These are phyloP conservation scores for Nemania serpens DNA, from an alignment of 2,329 filamentous ascomycete genomes.

Conservation along the genomic window DNA sequence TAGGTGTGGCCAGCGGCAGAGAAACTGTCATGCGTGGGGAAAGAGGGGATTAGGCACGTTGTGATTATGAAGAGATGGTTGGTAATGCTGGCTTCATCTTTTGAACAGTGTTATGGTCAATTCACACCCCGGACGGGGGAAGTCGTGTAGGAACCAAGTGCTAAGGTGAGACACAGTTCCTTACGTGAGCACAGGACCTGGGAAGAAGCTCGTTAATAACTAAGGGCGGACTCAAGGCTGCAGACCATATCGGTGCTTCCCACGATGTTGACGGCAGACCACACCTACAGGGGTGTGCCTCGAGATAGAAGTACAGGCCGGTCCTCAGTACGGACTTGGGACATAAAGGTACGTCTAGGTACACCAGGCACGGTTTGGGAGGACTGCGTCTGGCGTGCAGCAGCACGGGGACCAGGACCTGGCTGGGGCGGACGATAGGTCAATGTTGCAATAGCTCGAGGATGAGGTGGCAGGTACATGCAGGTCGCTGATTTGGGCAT, in stretches of 20 bases:
- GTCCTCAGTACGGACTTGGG: slow-evolving; percentile 42
- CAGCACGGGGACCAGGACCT: slow-evolving; percentile 39
- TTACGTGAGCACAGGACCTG: slow-evolving; percentile 32
- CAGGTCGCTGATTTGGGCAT: slow-evolving; percentile 52
- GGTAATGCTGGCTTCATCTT: slow-evolving; percentile 42
- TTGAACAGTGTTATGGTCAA: slow-evolving; percentile 33
- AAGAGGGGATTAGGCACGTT: slow-evolving; percentile 27
- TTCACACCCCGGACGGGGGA: slow-evolving; percentile 30
- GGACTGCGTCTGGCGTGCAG: slow-evolving; percentile 36
- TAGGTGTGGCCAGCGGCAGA: slow-evolving; percentile 36
- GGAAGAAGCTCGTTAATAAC: slow-evolving; percentile 37
- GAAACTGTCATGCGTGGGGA: slow-evolving; percentile 35
- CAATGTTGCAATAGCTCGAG: slow-evolving; percentile 49
- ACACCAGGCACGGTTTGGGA: slow-evolving; percentile 36
- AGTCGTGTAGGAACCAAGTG: slow-evolving; percentile 30
- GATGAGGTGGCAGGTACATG: slow-evolving; percentile 54
- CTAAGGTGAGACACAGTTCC: slow-evolving; percentile 33
- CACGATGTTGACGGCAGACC: slow-evolving; percentile 39
- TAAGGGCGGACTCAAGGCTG: slow-evolving; percentile 39
- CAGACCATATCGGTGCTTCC: slow-evolving; percentile 38
- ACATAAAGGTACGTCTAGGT: slow-evolving; percentile 41
- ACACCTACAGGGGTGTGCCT: slow-evolving; percentile 38
- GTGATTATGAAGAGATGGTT: slow-evolving; percentile 38
- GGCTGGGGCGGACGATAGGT: slow-evolving; percentile 45
- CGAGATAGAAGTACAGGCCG: slow-evolving; percentile 39